phyloP scores from a whole-genome alignment of 202 grass and related monocot species.

The Hordeum pubiflorum region DNA sequence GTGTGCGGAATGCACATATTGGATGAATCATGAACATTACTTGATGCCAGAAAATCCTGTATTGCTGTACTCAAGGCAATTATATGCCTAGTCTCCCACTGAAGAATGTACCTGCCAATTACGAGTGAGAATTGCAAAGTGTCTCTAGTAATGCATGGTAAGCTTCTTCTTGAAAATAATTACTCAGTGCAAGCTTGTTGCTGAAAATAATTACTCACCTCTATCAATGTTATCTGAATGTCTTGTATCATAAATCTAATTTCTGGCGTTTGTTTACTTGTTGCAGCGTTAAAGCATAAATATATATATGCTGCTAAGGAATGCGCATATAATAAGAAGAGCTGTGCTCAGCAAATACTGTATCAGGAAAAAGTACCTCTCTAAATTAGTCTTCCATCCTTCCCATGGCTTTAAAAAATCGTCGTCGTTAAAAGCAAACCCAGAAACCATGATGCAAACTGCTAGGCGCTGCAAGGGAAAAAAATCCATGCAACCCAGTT shows the following conservation, averaged over 20 bases:
- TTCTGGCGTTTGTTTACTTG: neutral
- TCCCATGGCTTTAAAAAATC: conserved; percentile 92
- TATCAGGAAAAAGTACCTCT: conserved; percentile 50
- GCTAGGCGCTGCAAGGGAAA: conserved; percentile 60
- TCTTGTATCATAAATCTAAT: neutral
- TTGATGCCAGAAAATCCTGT: conserved; percentile 90
- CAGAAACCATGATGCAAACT: conserved; percentile 69
- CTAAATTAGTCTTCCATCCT: conserved; percentile 75
- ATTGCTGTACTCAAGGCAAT: conserved; percentile 78
- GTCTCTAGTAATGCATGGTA: neutral
- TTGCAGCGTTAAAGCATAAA: neutral
- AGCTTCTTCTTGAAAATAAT: neutral
- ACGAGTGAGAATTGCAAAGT: conserved; percentile 1
- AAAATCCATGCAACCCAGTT: neutral
- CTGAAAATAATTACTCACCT: neutral
- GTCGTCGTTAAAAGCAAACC: conserved; percentile 70
- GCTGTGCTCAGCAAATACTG: neutral
- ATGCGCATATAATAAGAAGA: neutral
- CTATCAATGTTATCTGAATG: neutral
- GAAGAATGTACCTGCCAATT: conserved; percentile 69
- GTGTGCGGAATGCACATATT: neutral
- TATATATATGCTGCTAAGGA: neutral
- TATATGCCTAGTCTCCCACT: conserved; percentile 88
- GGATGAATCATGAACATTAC: conserved; percentile 36
- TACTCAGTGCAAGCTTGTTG: neutral